Evolutionary conservation across 257 asterid species (phyloP).

Genomic region (Echites panduratus): DNA sequence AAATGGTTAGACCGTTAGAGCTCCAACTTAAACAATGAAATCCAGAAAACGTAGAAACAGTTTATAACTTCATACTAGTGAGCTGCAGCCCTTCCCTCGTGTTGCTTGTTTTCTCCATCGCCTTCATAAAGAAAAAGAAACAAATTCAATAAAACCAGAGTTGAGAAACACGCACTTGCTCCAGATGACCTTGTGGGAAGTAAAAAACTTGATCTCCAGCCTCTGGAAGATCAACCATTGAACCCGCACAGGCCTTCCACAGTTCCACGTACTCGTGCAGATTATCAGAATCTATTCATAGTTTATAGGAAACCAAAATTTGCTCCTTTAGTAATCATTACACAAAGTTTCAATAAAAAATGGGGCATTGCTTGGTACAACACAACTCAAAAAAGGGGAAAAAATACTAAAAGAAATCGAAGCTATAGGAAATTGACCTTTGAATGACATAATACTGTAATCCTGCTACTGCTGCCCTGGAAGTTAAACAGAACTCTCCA

Average conservation of each 20-base stretch:
- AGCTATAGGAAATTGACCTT: not conserved
- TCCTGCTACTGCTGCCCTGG: not conserved
- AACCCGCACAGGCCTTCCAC: conserved; percentile 77
- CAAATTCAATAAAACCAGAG: not conserved
- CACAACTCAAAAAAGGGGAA: too few species aligned
- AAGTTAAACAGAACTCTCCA: too few species aligned
- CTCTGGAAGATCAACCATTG: conserved; percentile 59
- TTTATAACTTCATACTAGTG: too few species aligned
- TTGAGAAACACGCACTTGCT: conserved; percentile 37
- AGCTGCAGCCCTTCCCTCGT: too few species aligned
- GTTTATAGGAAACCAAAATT: not conserved
- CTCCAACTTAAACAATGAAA: too few species aligned
- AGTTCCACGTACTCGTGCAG: conserved; percentile 41
- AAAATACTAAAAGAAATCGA: not conserved
- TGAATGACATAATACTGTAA: not conserved
- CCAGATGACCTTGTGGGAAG: conserved; percentile 73
- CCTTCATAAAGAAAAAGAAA: not conserved
- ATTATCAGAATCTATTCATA: conserved; percentile 25
- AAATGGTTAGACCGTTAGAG: too few species aligned
- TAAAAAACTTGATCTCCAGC: conserved; percentile 49
- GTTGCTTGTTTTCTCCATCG: too few species aligned
- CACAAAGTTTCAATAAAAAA: not conserved
- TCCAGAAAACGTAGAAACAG: too few species aligned
- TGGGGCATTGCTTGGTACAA: not conserved
- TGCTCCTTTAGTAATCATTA: not conserved